These are phyloP conservation scores for Poronia punctata DNA, from an alignment of 495 filamentous ascomycete genomes.

Conservation along the genomic window DNA sequence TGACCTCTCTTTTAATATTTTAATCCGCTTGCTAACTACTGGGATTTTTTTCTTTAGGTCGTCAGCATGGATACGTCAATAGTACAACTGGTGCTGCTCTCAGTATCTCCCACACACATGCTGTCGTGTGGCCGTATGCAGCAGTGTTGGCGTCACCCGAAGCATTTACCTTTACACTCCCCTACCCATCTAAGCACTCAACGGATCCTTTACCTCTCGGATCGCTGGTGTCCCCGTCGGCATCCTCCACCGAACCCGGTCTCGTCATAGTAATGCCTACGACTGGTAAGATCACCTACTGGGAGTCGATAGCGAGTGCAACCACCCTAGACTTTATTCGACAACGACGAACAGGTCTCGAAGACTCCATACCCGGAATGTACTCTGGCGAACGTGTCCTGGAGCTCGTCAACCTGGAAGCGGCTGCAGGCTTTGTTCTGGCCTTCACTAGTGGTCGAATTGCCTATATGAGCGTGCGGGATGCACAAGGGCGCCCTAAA, in stretches of 20 bases:
- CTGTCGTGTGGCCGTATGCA: constrained; percentile 83
- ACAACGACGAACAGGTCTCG: constrained; percentile 69
- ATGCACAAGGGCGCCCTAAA: constrained; percentile 74
- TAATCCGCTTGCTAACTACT: constrained; percentile 14
- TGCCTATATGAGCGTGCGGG: constrained; percentile 76
- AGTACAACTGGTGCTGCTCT: constrained; percentile 66
- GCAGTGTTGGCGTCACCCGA: constrained; percentile 56
- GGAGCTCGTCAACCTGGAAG: constrained; percentile 71
- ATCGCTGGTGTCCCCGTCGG: constrained; percentile 65
- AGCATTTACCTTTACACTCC: constrained; percentile 68
- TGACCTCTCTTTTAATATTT: neutral
- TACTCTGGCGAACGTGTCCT: constrained; percentile 69
- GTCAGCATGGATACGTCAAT: constrained; percentile 58
- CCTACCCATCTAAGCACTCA: constrained; percentile 57
- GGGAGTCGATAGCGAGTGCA: constrained; percentile 86
- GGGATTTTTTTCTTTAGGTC: constrained; percentile 31
- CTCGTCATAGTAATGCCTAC: constrained; percentile 76
- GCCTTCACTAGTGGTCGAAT: constrained; percentile 77
- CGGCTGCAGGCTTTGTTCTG: constrained; percentile 75
- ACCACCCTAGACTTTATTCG: constrained; percentile 67
- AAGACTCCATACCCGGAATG: constrained; percentile 63
- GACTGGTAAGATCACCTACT: constrained; percentile 81
- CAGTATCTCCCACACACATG: constrained; percentile 68
- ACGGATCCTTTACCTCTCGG: constrained; percentile 70
- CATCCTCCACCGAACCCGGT: constrained; percentile 68